Evolutionary conservation across 2,329 filamentous ascomycete genomes (phyloP).

Genomic region (Colletotrichum ledebouriae): DNA sequence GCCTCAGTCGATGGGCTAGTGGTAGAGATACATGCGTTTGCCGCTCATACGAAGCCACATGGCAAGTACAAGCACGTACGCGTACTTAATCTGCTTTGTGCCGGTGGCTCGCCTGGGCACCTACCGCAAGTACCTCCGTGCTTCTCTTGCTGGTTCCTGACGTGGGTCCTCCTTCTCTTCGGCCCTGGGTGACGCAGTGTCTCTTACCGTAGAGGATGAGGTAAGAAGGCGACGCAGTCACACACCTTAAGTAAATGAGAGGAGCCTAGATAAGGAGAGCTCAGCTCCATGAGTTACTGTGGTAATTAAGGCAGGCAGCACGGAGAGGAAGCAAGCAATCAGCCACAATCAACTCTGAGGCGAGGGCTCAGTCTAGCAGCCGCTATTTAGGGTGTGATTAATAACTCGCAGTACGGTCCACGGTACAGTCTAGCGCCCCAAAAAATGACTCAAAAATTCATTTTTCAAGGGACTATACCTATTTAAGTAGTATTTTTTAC

Average conservation of each 20-base stretch:
- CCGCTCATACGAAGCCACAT: not conserved
- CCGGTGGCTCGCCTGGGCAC: not conserved
- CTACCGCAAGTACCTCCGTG: slow-evolving; percentile 25
- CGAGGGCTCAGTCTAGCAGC: not conserved
- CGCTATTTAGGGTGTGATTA: too few relatives aligned
- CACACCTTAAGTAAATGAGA: slow-evolving; percentile 11
- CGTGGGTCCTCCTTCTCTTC: slow-evolving; percentile 4
- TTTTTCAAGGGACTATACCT: too few relatives aligned
- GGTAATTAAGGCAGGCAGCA: not conserved
- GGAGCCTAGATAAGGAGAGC: not conserved
- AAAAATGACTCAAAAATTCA: too few relatives aligned
- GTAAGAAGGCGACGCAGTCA: slow-evolving; percentile 33
- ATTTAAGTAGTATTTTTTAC: too few relatives aligned
- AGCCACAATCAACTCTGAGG: too few relatives aligned
- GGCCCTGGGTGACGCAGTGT: not conserved
- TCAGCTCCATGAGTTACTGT: not conserved
- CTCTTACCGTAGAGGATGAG: slow-evolving; percentile 24
- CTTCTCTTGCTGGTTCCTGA: slow-evolving; percentile 17
- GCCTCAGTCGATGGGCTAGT: slow-evolving; percentile 28
- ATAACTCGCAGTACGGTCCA: too few relatives aligned
- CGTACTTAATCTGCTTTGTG: slow-evolving; percentile 6
- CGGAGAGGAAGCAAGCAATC: too few relatives aligned
- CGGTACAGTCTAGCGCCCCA: too few relatives aligned
- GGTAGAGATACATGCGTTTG: slow-evolving; percentile 12
- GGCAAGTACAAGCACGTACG: slow-evolving; percentile 16